Evolutionary conservation across 192 early-diverging fungal genomes (phyloP).

Genomic region (Spinellus fusiger): DNA sequence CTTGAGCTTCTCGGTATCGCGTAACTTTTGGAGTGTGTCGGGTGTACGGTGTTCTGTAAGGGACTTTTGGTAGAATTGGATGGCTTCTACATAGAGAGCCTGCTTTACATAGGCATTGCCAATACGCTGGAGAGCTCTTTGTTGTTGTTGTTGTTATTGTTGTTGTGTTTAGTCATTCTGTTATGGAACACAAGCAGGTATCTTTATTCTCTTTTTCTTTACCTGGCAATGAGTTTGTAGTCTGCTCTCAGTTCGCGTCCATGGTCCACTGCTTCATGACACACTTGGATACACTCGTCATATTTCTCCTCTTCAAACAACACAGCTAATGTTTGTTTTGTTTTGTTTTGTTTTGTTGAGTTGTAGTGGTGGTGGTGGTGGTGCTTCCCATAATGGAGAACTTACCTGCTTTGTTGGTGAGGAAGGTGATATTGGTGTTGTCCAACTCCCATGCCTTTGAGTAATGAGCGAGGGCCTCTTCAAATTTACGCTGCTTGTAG

Average conservation of each 20-base stretch:
- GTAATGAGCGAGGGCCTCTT: conserved; percentile 84
- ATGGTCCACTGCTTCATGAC: conserved; percentile 85
- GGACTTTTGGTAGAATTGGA: conserved; percentile 89
- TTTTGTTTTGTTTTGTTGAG: too few relatives aligned
- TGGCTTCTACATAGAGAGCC: conserved; percentile 77
- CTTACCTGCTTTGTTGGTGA: conserved; percentile 91
- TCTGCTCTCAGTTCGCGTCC: conserved; percentile 88
- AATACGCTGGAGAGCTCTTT: conserved; percentile 85
- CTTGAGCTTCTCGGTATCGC: conserved; percentile 79
- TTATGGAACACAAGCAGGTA: neutral
- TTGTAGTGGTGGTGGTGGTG: neutral
- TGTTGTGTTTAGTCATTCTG: neutral
- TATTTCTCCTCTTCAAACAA: conserved; percentile 91
- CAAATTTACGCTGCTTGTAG: conserved; percentile 93
- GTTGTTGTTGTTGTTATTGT: neutral
- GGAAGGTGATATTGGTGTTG: conserved; percentile 81
- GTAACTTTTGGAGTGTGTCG: conserved; percentile 84
- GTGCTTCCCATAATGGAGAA: neutral
- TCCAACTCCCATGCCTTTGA: conserved; percentile 87
- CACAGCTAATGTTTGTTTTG: conserved; percentile 52
- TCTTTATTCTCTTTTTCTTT: neutral
- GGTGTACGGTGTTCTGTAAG: conserved; percentile 93
- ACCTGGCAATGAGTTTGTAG: conserved; percentile 90
- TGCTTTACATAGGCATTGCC: conserved; percentile 83
- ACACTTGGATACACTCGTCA: conserved; percentile 89